These are phyloP conservation scores for Fusarium gaditjirri DNA, from an alignment of 2,329 filamentous ascomycete species.

Conservation along the genomic window DNA sequence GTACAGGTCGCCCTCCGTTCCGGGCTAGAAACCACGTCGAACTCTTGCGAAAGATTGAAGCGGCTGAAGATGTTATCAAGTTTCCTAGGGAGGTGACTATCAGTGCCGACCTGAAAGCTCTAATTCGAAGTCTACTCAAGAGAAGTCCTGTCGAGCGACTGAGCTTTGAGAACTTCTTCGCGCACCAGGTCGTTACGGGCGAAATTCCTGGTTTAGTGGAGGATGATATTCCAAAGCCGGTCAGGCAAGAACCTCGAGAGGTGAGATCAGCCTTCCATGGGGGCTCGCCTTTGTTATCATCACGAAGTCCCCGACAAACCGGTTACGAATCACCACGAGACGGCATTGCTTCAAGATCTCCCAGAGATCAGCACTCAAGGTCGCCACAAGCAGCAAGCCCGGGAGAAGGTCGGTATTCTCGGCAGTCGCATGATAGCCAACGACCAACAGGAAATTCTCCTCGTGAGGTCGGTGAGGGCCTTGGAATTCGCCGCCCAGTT, in stretches of 20 bases:
- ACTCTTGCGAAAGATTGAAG: conserved; percentile 89
- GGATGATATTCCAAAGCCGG: conserved; percentile 71
- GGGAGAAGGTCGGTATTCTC: conserved; percentile 51
- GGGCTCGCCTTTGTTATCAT: conserved; percentile 43
- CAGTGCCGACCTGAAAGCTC: conserved; percentile 79
- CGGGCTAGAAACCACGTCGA: conserved; percentile 95
- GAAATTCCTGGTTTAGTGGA: conserved; percentile 84
- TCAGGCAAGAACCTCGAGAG: conserved; percentile 53
- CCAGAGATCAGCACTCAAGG: conserved; percentile 55
- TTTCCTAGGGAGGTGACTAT: conserved; percentile 80
- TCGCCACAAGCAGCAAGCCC: conserved; percentile 59
- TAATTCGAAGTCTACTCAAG: conserved; percentile 85
- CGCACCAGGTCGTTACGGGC: conserved; percentile 74
- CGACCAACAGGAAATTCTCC: conserved; percentile 55
- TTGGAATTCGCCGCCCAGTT: conserved; percentile 62
- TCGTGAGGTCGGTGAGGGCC: conserved; percentile 59
- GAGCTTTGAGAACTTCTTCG: conserved; percentile 88
- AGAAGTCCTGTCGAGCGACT: conserved; percentile 86
- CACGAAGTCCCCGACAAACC: conserved; percentile 50
- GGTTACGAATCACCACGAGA: conserved; percentile 52
- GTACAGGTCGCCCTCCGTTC: conserved; percentile 89
- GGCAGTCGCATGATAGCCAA: conserved; percentile 42
- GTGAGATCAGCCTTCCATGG: conserved; percentile 48
- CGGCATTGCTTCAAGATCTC: conserved; percentile 50
- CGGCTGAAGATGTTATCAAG: conserved; percentile 83